Conservation (phyloP, 768 basidiomycete genomes). For the Mycena filopes region DNA sequence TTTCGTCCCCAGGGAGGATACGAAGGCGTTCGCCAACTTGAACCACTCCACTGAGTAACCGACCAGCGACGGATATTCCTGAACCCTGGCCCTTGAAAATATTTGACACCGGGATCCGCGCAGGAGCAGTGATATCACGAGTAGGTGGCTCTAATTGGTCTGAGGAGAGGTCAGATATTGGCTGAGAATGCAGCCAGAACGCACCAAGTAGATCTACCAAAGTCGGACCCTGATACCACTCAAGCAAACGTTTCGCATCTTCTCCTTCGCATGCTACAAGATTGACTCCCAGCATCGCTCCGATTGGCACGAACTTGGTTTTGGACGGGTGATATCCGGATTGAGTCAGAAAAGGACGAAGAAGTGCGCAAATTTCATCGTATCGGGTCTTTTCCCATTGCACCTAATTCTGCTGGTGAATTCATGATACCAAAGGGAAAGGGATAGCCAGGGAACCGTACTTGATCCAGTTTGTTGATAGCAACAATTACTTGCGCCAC, state of each 20-base stretch:
- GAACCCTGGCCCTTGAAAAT: slow-evolving; percentile 92
- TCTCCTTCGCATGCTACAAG: slow-evolving; percentile 63
- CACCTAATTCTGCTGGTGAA: slow-evolving; percentile 64
- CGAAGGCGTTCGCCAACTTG: slow-evolving; percentile 92
- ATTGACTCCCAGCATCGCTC: slow-evolving; percentile 91
- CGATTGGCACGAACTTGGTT: slow-evolving; percentile 87
- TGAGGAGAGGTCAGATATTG: slow-evolving; percentile 41
- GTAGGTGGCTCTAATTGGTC: slow-evolving; percentile 85
- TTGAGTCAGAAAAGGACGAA: slow-evolving; percentile 86
- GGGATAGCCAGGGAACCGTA: slow-evolving; percentile 44
- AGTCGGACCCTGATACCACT: slow-evolving; percentile 91
- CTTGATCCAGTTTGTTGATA: slow-evolving; percentile 95
- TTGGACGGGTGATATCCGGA: slow-evolving; percentile 87
- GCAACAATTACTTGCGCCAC: slow-evolving; percentile 92
- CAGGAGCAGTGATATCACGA: slow-evolving; percentile 78
- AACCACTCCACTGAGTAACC: slow-evolving; percentile 87
- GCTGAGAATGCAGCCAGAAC: slow-evolving; percentile 13
- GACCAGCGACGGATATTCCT: slow-evolving; percentile 81
- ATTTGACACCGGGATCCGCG: slow-evolving; percentile 93
- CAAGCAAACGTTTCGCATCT: slow-evolving; percentile 56
- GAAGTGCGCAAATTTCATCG: slow-evolving; percentile 78
- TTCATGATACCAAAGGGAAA: not conserved
- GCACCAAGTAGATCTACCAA: slow-evolving; percentile 86
- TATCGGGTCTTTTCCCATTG: slow-evolving; percentile 86
- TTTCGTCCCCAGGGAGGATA: slow-evolving; percentile 93